Evolutionary conservation across 192 early-diverging fungal species (phyloP), one percentile per base, ranked within the genome.

Genomic region (Linnemannia elongata): DNA sequence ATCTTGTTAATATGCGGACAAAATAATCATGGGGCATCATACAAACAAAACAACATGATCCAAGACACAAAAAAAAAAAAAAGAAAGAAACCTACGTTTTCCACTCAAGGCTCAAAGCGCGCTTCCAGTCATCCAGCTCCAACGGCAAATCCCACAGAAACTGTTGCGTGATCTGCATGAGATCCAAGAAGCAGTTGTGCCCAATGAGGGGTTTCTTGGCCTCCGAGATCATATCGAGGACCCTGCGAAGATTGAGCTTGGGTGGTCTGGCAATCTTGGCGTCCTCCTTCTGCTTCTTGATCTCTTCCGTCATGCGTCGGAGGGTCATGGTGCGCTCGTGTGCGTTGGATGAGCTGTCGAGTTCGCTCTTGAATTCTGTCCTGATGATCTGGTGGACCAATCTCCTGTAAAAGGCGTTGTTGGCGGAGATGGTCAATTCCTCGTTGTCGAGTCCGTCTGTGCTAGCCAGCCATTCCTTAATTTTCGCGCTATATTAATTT

Each of bases 131-230:
- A 0, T 75, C 77, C n/a, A 96, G 79, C 20, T 92, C 88, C 5
- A 88, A 79, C 0, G 97, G 97, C 27, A 98, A 88, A 36, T 92
- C 88, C 49, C 89, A 80, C 85, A 94, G 89, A 78, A 99, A 98
- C 81, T 96, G 94, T 52, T 95, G 91, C 38, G 92, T 88, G 0
- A 94, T 93, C 44, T 97, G 97, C 78, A 94, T 93, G n/a, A 98
- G 69, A 88, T 99, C 98, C 44, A 97, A 92, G 36, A 95, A 91
- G 88, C 96, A 94, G 88, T 99, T 99, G 86, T 99, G 98, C 35
- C 96, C 96, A 39, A 98, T 89, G 2, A 99, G 82, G 2, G 97
- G 97, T 72, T 95, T 95, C 52, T 93, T 91, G 1, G 95, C 87
- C 36, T 91, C 87, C 33, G 91, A 88, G 35, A 98, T 92, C 47